These are phyloP conservation scores for Graphiopsis chlorocephala DNA, from an alignment of 2,329 filamentous ascomycete species.

Conservation along the genomic window DNA sequence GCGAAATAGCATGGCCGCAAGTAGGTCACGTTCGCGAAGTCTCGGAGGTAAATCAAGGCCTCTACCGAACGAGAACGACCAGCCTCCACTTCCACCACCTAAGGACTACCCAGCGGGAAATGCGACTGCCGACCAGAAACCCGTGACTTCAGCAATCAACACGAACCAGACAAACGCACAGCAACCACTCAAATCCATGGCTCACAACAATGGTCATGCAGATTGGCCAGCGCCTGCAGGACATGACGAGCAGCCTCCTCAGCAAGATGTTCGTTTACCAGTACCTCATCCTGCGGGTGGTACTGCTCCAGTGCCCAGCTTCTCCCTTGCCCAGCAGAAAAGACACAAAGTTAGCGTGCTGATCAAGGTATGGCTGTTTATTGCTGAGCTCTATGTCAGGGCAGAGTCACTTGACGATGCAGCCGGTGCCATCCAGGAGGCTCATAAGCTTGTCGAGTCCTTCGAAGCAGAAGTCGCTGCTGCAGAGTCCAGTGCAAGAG, in stretches of 20 bases:
- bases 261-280: slow-evolving; percentile 45
- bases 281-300: slow-evolving; percentile 37
- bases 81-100: slow-evolving; percentile 13
- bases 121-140: slow-evolving; percentile 14
- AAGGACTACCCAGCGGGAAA: slow-evolving; percentile 5
- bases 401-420: slow-evolving; percentile 78
- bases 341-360: slow-evolving; percentile 59
- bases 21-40: slow-evolving; percentile 10
- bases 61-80: slow-evolving; percentile 4
- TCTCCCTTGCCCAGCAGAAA: slow-evolving; percentile 51
- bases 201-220: slow-evolving; percentile 40
- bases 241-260: slow-evolving; percentile 41
- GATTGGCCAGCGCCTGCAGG: slow-evolving; percentile 38
- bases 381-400: slow-evolving; percentile 81
- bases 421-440: slow-evolving; percentile 76
- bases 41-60: slow-evolving; percentile 10
- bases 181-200: slow-evolving; percentile 36
- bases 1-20: slow-evolving; percentile 3
- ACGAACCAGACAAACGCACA: slow-evolving; percentile 32
- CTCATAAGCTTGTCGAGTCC: slow-evolving; percentile 67
- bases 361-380: slow-evolving; percentile 83
- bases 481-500: slow-evolving; percentile 61
- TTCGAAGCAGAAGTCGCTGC: slow-evolving; percentile 66
- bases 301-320: slow-evolving; percentile 45
- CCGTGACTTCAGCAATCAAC: slow-evolving; percentile 1